Evolutionary conservation across 495 filamentous ascomycete genomes (phyloP).

Genomic region (Bathelium albidoporum): DNA sequence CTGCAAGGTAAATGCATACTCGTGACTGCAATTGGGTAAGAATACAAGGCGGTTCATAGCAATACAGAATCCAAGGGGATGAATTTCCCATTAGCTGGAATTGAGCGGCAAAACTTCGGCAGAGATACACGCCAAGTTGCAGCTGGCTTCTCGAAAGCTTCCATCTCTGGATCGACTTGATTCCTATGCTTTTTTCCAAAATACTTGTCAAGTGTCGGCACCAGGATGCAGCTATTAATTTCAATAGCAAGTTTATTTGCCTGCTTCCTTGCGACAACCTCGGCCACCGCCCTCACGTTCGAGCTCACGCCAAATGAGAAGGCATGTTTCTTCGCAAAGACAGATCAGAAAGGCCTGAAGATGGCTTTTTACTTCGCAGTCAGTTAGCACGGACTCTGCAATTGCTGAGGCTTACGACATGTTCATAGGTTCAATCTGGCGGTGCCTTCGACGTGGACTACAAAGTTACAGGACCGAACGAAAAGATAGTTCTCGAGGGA

Average conservation of each 20-base stretch:
- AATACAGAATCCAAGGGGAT: too few relatives aligned
- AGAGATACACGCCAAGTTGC: not conserved
- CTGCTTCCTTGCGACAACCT: constrained; percentile 21
- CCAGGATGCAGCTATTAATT: not conserved
- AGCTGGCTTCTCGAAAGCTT: not conserved
- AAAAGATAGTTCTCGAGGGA: constrained; percentile 76
- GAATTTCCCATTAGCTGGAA: too few relatives aligned
- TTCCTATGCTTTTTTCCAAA: not conserved
- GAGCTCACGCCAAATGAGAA: constrained; percentile 82
- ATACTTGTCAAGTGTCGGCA: too few relatives aligned
- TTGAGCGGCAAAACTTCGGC: not conserved
- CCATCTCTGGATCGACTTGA: not conserved
- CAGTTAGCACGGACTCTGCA: constrained; percentile 29
- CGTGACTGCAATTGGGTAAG: too few relatives aligned
- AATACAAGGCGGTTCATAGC: too few relatives aligned
- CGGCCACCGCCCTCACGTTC: constrained; percentile 88
- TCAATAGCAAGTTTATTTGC: not conserved
- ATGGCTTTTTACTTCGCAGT: constrained; percentile 99
- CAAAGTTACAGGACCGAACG: constrained; percentile 69
- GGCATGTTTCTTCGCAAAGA: constrained; percentile 83
- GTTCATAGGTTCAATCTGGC: constrained; percentile 76
- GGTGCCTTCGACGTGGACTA: constrained; percentile 96
- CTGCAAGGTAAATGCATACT: too few relatives aligned
- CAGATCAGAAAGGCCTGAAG: constrained; percentile 68
- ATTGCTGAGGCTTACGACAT: not conserved